Evolutionary conservation across 176 grass and related monocot species (phyloP), one percentile per base, ranked within the genome.

Genomic region (Poa annua): DNA sequence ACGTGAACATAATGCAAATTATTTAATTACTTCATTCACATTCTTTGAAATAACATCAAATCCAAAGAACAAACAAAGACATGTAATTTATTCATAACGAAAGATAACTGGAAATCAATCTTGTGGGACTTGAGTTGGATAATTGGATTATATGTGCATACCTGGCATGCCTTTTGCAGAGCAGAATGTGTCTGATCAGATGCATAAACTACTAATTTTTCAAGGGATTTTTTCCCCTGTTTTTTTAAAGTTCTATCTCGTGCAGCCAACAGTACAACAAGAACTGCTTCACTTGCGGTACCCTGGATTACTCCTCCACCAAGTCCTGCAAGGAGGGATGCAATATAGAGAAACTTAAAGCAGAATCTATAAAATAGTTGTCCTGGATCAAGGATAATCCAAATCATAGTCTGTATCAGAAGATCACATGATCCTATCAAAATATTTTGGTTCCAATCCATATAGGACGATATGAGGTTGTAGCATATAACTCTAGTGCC

Each of bases 291-390:
- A 77, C 90, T 92, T 6, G 93, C 91, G 20, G 85, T 96, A 36
- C 93, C 93, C 33, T 96, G 93, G 26, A 96, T 75, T 79, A 95
- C 90, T n/a, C 93, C 93, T 29, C 93, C 90, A 76, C 93, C 93
- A 85, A 70, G 83, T 3, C 22, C 54, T 85, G 76, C 67, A 53
- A 63, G 69, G 68, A 72, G 24, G 52, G 21, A 49, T 36, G 33
- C 6, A 48, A 19, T 79, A 19, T 79, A 72, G 59, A 70, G 36
- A 49, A 85, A 81, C 21, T 39, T 19, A 29, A 26, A 54, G 20
- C 64, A 3, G 1, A 22, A 53, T 66, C 74, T 78, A 32, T 68
- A 85, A 41, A 76, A 50, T 76, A 75, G 33, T 56, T 45, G 42
- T 76, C 21, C 54, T 34, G 53, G 6, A 55, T 71, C 22, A 20